Conservation (phyloP, 139 green algal species). For the Micromonas pusilla region DNA sequence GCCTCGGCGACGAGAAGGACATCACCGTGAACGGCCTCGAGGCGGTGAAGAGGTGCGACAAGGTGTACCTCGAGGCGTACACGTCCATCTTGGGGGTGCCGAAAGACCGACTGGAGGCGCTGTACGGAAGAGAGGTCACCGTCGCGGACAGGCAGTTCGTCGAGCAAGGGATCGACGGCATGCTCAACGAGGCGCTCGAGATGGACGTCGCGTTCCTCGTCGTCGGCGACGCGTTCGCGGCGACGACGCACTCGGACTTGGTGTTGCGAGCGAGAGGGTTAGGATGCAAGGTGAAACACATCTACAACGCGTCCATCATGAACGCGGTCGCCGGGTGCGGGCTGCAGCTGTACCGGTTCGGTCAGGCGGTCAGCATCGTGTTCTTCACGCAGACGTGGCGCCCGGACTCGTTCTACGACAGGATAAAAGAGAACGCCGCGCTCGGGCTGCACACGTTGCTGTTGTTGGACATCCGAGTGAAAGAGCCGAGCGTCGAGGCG, state of each 20-base stretch:
- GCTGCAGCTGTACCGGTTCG: conserved; percentile 92
- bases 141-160: conserved; percentile 91
- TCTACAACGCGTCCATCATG: conserved; percentile 97
- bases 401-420: conserved; percentile 80
- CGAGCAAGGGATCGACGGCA: conserved; percentile 69
- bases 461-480: conserved; percentile 63
- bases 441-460: conserved; percentile 89
- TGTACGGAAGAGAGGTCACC: conserved; percentile 84
- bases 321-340: conserved; percentile 88
- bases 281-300: conserved; percentile 66
- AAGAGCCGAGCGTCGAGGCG: conserved; percentile 78
- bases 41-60: conserved; percentile 49
- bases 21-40: conserved; percentile 83
- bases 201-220: conserved; percentile 92
- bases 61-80: conserved; percentile 91
- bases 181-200: conserved; percentile 67
- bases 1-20: conserved; percentile 87
- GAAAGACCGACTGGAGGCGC: conserved; percentile 72
- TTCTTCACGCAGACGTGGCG: conserved; percentile 98
- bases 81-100: conserved; percentile 89
- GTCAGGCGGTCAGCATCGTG: conserved; percentile 86
- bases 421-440: conserved; percentile 37
- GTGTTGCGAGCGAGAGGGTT: conserved; percentile 66
- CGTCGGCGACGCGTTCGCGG: conserved; percentile 93
- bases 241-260: conserved; percentile 94